Evolutionary conservation across 495 filamentous ascomycete genomes (phyloP).

Genomic region (Penicillium paradoxum): DNA sequence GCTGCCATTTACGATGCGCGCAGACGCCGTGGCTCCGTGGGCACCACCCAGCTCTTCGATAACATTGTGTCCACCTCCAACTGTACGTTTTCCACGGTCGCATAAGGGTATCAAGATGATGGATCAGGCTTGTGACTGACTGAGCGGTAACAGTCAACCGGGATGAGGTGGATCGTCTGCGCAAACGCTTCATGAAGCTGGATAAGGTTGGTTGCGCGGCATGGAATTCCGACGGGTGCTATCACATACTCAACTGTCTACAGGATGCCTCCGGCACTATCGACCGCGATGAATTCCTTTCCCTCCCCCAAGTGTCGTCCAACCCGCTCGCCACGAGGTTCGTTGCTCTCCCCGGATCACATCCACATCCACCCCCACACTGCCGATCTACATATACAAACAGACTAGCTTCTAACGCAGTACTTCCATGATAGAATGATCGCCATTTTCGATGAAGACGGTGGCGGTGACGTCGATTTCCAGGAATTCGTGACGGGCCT

Average conservation of each 20-base stretch:
- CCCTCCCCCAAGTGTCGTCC: conserved; percentile 92
- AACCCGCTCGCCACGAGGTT: conserved; percentile 95
- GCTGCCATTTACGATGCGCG: conserved; percentile 48
- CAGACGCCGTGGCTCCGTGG: conserved; percentile 56
- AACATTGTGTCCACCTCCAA: conserved; percentile 95
- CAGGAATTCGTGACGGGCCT: conserved; percentile 97
- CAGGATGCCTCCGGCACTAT: conserved; percentile 97
- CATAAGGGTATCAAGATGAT: neutral
- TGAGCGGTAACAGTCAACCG: conserved; percentile 66
- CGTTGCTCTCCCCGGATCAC: conserved; percentile 10
- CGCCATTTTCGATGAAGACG: conserved; percentile 98
- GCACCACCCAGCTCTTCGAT: conserved; percentile 83
- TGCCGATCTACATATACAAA: neutral
- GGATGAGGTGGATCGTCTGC: conserved; percentile 90
- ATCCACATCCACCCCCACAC: neutral
- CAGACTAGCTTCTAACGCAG: neutral
- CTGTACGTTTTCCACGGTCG: conserved; percentile 54
- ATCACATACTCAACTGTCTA: conserved; percentile 3
- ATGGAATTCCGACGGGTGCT: neutral
- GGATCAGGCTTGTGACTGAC: conserved; percentile 16
- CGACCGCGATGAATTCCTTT: conserved; percentile 97
- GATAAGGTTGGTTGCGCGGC: conserved; percentile 66
- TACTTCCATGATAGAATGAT: conserved; percentile 69
- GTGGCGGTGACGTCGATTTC: conserved; percentile 96
- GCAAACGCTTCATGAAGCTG: conserved; percentile 98